Evolutionary conservation across 192 early-diverging fungal species (phyloP), one percentile per base, ranked within the genome.

Genomic region (Coemansia erecta): DNA sequence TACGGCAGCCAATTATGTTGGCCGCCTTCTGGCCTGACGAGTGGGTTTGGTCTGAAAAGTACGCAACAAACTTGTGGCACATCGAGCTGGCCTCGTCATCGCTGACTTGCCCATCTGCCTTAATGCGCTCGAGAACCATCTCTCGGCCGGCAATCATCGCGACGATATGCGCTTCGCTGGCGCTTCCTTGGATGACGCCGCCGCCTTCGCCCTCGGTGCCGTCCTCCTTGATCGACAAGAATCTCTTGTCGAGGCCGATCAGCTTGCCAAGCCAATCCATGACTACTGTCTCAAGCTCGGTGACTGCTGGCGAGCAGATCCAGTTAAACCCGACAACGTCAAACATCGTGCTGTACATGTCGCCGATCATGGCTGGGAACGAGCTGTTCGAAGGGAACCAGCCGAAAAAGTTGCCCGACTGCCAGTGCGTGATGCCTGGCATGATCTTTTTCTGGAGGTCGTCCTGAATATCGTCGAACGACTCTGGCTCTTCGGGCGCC

Each of bases 381-480:
- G 82, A 83, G 41, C 66, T 70, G 50, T 64, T 83, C 47, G 70
- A 43, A 8, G 85, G 85, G 49, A 66, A 88, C 74, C 82, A 87
- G 39, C 69, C 80, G 46, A 82, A 87, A 59, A 87, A 87, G 72
- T 85, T 84, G 0, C 68, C 72, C 11, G 82, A 83, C 72, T 88
- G 86, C 87, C 87, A 88, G 69, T 87, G 86, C 1, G 86, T 87
- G 14, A 87, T 77, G 2, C 87, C 85, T 2, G 86, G 87, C 53
- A 86, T 74, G 48, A 88, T 88, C 58, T 83, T 84, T 9, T 52
- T 50, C 44, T 82, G 52, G 23, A 89, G 69, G 42, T 89, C 73
- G 3, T 44, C 47, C 19, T 66, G 51, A n/a, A 85, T 73, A 7
- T 18, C 37, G n/a, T 84, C 74, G 26, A 77, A 78, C 9, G 66